These are phyloP conservation scores for Leucoagaricus sp. DNA, from an alignment of 1,284 basidiomycete genomes.

Conservation along the genomic window DNA sequence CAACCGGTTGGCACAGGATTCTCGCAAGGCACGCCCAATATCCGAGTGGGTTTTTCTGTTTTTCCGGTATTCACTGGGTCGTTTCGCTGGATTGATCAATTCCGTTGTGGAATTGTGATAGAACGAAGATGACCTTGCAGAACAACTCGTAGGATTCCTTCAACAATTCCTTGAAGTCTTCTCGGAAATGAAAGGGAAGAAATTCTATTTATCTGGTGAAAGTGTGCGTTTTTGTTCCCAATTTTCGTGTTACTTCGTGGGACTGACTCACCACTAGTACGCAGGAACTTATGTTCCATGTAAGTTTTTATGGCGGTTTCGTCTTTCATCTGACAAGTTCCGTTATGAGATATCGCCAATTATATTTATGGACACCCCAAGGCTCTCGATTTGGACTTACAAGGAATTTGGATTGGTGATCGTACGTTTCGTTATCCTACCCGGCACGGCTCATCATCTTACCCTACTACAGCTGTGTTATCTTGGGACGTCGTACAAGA, in stretches of 20 bases:
- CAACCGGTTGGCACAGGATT: constrained; percentile 87
- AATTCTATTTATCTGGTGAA: constrained; percentile 68
- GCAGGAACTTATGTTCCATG: constrained; percentile 67
- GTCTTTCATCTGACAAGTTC: background rate
- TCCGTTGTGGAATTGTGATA: too few relatives aligned
- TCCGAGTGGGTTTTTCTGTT: constrained; percentile 40
- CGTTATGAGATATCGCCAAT: constrained; percentile 64
- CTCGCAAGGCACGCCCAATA: constrained; percentile 71
- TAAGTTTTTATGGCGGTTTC: constrained; percentile 30
- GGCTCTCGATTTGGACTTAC: constrained; percentile 54
- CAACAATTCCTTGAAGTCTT: constrained; percentile 78
- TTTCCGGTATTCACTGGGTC: background rate
- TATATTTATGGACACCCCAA: constrained; percentile 64
- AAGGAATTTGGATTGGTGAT: constrained; percentile 74
- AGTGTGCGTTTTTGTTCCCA: constrained; percentile 61
- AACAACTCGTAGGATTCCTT: constrained; percentile 66
- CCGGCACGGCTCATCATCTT: background rate
- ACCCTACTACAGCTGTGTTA: constrained; percentile 44
- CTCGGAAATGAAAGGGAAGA: constrained; percentile 68
- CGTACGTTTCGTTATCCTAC: constrained; percentile 43
- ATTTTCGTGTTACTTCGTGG: background rate
- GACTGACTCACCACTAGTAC: constrained; percentile 39
- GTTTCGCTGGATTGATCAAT: background rate
- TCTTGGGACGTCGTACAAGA: constrained; percentile 63
- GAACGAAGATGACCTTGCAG: constrained; percentile 68